These are phyloP conservation scores for Aspergillus sp. DNA, from an alignment of 2,329 filamentous ascomycete genomes.

Conservation along the genomic window DNA sequence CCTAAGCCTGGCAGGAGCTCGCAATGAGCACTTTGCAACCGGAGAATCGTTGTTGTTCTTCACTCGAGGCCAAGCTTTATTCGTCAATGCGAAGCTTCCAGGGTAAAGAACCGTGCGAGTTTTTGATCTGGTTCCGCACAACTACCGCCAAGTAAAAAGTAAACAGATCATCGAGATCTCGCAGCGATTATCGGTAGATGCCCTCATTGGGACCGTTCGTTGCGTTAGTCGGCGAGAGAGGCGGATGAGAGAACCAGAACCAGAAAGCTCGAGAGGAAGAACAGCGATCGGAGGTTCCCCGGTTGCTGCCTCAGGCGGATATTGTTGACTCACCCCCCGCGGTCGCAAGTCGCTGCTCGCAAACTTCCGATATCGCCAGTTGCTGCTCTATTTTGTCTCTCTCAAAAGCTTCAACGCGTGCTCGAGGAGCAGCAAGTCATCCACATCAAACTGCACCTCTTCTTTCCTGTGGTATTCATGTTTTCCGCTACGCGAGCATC, in stretches of 20 bases:
- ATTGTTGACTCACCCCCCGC: not conserved
- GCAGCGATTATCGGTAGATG: no score
- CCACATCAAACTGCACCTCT: not conserved
- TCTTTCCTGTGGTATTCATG: not conserved
- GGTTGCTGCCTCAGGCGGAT: not conserved
- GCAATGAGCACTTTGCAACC: no score
- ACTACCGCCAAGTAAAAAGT: no score
- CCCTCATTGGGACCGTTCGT: no score
- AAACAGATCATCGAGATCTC: no score
- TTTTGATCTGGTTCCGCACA: no score
- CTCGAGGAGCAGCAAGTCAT: not conserved
- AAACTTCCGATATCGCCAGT: not conserved
- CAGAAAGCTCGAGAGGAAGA: not conserved
- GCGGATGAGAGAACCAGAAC: not conserved
- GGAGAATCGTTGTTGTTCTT: no score
- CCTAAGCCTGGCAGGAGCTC: no score
- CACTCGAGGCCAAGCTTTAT: not conserved
- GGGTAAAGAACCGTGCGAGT: not conserved
- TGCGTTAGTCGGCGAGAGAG: not conserved
- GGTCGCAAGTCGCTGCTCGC: not conserved
- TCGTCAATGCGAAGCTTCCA: not conserved
- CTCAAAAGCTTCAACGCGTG: not conserved
- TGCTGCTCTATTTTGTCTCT: not conserved
- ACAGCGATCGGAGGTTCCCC: not conserved
- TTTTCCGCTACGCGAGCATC: not conserved